Conservation (phyloP, 768 basidiomycete species). For the Boletus pseudo-olivaceus region DNA sequence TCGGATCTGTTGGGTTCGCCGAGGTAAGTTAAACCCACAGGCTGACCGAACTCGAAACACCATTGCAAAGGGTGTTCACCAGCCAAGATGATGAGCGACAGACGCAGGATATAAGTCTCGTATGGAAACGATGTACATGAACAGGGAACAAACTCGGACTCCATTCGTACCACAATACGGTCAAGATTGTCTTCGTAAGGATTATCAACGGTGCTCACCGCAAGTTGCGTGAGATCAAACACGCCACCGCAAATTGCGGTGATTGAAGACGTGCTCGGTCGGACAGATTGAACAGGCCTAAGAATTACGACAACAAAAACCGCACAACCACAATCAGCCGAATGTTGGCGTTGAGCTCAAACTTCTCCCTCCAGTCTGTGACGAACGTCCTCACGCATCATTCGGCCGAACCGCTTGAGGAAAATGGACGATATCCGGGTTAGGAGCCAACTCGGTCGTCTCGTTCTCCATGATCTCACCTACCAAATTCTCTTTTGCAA, state of each 20-base stretch:
- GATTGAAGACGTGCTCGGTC: slow-evolving; percentile 86
- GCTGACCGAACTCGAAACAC: slow-evolving; percentile 72
- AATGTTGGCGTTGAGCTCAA: slow-evolving; percentile 91
- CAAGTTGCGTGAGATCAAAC: slow-evolving; percentile 76
- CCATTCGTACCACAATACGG: slow-evolving; percentile 68
- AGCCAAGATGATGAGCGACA: slow-evolving; percentile 19
- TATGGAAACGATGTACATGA: slow-evolving; percentile 51
- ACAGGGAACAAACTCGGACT: slow-evolving; percentile 87
- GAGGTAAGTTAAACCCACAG: slow-evolving; percentile 80
- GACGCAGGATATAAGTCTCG: not conserved
- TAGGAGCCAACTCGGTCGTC: slow-evolving; percentile 84
- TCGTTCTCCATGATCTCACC: slow-evolving; percentile 87
- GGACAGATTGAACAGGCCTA: slow-evolving; percentile 84
- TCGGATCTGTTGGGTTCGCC: slow-evolving; percentile 70
- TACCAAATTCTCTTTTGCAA: slow-evolving; percentile 80
- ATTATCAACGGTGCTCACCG: slow-evolving; percentile 72
- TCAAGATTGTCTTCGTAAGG: slow-evolving; percentile 65
- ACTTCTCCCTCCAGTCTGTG: slow-evolving; percentile 98
- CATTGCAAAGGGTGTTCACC: slow-evolving; percentile 93
- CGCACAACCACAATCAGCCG: slow-evolving; percentile 91
- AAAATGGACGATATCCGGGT: slow-evolving; percentile 84
- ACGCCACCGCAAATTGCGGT: slow-evolving; percentile 71
- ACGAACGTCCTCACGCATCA: slow-evolving; percentile 91
- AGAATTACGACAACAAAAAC: slow-evolving; percentile 92
- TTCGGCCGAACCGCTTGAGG: slow-evolving; percentile 72